A percentile compares a stretch with the other conserved stretches of the same genome.
phyloP scores from a whole-genome alignment of 768 basidiomycete genomes.

The Suillus bovinus region DNA sequence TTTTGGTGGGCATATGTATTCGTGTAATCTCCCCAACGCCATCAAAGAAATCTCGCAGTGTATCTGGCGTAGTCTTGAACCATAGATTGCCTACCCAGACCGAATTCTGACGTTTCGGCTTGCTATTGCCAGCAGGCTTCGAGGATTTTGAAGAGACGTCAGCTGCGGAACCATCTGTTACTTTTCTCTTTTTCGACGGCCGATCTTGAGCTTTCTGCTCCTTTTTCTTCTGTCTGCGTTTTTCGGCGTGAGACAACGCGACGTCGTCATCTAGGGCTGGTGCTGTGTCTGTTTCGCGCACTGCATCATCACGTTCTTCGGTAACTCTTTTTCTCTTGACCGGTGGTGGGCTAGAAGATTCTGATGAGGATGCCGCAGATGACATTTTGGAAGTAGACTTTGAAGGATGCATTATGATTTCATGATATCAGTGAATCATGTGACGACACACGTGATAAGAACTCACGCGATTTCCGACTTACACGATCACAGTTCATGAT shows the following conservation, averaged over 20 bases:
- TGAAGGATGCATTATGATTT: background rate
- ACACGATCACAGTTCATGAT: no score
- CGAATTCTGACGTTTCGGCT: slow-evolving; percentile 72
- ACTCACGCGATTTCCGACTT: background rate
- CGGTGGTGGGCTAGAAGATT: slow-evolving; percentile 31
- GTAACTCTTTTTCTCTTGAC: slow-evolving; percentile 24
- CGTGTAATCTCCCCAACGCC: slow-evolving; percentile 74
- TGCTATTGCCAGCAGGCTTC: slow-evolving; percentile 20
- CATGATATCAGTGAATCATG: background rate
- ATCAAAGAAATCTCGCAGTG: slow-evolving; percentile 71
- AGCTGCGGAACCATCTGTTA: slow-evolving; percentile 25
- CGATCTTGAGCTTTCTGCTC: slow-evolving; percentile 25
- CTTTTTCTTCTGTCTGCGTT: slow-evolving; percentile 59
- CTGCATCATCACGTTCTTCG: slow-evolving; percentile 23
- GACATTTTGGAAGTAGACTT: slow-evolving; percentile 17
- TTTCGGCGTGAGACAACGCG: slow-evolving; percentile 76
- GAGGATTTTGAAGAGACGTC: slow-evolving; percentile 1
- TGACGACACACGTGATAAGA: background rate
- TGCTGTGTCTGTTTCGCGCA: slow-evolving; percentile 13
- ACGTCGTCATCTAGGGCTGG: slow-evolving; percentile 34
- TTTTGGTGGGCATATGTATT: slow-evolving; percentile 84
- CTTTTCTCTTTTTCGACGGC: slow-evolving; percentile 48
- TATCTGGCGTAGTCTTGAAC: slow-evolving; percentile 80
- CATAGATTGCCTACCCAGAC: slow-evolving; percentile 96
- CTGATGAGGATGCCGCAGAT: slow-evolving; percentile 29